These are phyloP conservation scores for Zygosaccharomyces kombuchaensis DNA, from an alignment of 805 yeast genomes.

Conservation along the genomic window DNA sequence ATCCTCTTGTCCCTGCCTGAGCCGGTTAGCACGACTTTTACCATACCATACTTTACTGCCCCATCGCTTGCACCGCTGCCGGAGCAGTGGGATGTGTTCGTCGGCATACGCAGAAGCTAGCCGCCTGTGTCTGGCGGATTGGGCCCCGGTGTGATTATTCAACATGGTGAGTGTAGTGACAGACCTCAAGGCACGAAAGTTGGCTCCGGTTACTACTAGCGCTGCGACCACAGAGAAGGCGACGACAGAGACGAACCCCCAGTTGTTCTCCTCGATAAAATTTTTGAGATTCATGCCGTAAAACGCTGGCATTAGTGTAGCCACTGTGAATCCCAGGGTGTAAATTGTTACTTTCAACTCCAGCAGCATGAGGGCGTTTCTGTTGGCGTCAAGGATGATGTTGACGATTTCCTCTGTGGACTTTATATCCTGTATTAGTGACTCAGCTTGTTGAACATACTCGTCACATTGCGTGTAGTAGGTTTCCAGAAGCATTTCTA, in stretches of 20 bases:
- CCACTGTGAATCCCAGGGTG: constrained; percentile 80
- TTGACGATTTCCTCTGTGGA: constrained; percentile 92
- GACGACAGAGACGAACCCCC: constrained; percentile 61
- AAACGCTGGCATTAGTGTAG: constrained; percentile 79
- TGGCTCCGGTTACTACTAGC: constrained; percentile 47
- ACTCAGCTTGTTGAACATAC: constrained; percentile 85
- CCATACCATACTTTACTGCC: constrained; percentile 22
- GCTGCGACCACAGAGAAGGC: constrained; percentile 51
- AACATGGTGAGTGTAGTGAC: constrained; percentile 69
- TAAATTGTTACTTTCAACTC: constrained; percentile 80
- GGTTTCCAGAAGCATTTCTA: constrained; percentile 83
- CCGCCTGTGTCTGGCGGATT: constrained; percentile 20
- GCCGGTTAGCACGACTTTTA: constrained; percentile 10
- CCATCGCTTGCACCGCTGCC: constrained; percentile 20
- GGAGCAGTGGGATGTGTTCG: constrained; percentile 22
- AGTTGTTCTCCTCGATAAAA: constrained; percentile 62
- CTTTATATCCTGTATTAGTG: constrained; percentile 73
- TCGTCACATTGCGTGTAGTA: constrained; percentile 92
- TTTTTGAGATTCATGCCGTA: constrained; percentile 85
- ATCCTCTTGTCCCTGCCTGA: constrained; percentile 28
- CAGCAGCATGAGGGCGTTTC: constrained; percentile 83
- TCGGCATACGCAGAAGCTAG: constrained; percentile 19
- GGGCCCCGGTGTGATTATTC: constrained; percentile 33
- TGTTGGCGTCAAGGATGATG: constrained; percentile 83
- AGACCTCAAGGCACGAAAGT: constrained; percentile 51